Conservation (phyloP, 2,329 filamentous ascomycete species). For the Fusarium subglutinans region DNA sequence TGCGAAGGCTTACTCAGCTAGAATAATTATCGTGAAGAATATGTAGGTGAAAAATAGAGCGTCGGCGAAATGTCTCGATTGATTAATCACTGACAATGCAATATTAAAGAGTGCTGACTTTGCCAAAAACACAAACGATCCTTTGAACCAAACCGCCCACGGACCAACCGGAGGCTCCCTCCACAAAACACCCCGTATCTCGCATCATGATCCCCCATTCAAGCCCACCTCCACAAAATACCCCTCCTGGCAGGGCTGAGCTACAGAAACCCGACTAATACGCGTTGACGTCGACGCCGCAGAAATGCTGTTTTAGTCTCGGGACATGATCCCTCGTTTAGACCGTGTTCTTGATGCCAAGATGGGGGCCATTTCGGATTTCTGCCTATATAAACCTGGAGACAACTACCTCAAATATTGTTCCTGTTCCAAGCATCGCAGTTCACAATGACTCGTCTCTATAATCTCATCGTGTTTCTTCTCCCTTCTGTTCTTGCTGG, state of each 20-base stretch:
- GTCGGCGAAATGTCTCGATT: too few species aligned
- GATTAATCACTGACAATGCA: neutral
- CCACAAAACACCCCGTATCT: slow-evolving; percentile 4
- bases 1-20: rapidly evolving
- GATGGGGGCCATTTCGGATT: neutral
- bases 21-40: rapidly evolving
- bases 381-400: slow-evolving; percentile 9
- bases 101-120: neutral
- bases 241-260: slow-evolving; percentile 25
- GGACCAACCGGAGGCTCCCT: neutral
- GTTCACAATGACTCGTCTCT: slow-evolving; percentile 13
- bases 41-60: rapidly evolving
- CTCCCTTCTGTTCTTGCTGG: neutral
- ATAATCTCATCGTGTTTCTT: neutral
- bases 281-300: neutral
- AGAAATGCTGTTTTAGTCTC: slow-evolving; percentile 14
- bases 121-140: neutral
- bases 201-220: neutral
- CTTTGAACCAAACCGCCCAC: neutral
- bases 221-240: slow-evolving; percentile 18
- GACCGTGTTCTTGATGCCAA: neutral
- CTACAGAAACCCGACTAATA: slow-evolving; percentile 24
- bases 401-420: rapidly evolving
- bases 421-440: neutral
- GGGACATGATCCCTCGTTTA: slow-evolving; percentile 23